A percentile compares a stretch with the other conserved stretches of the same genome.
phyloP scores from a whole-genome alignment of 2,329 filamentous ascomycete species.

The Zarea fungicola region DNA sequence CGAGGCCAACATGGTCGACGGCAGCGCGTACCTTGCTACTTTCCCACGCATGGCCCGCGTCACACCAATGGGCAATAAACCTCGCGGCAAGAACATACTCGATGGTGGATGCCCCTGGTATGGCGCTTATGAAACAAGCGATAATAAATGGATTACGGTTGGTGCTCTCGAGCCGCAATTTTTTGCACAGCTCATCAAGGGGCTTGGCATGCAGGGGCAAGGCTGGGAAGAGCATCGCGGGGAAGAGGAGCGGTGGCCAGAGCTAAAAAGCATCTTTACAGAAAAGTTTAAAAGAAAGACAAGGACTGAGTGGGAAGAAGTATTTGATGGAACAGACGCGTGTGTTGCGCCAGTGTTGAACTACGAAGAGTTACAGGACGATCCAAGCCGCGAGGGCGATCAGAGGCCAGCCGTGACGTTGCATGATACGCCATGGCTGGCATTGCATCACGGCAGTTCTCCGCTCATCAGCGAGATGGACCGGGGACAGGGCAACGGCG shows the following conservation, averaged over 20 bases:
- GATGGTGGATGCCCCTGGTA: conserved; percentile 88
- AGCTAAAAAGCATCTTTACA: conserved; percentile 56
- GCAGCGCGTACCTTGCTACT: conserved; percentile 69
- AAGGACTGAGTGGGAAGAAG: conserved; percentile 71
- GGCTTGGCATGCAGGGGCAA: conserved; percentile 53
- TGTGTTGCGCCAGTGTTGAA: conserved; percentile 86
- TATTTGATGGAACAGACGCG: conserved; percentile 89
- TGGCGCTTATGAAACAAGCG: conserved; percentile 78
- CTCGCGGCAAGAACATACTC: conserved; percentile 70
- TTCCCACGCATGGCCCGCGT: conserved; percentile 68
- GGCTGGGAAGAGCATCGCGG: conserved; percentile 49
- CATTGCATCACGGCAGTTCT: conserved; percentile 45
- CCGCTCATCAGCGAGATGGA: conserved; percentile 24
- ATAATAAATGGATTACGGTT: conserved; percentile 78
- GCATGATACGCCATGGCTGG: conserved; percentile 61
- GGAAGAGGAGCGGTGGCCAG: conserved; percentile 63
- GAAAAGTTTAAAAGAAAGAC: conserved; percentile 63
- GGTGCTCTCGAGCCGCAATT: conserved; percentile 88
- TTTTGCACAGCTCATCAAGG: conserved; percentile 61
- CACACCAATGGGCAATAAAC: conserved; percentile 54
- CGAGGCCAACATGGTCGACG: conserved; percentile 96
- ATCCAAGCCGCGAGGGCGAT: conserved; percentile 52
- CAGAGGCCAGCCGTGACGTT: conserved; percentile 68
- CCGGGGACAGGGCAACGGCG: conserved; percentile 59
- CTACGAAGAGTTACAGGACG: conserved; percentile 61